phyloP scores from a whole-genome alignment of 192 early-diverging fungal species.

The Rhizoclosmatium globosum region DNA sequence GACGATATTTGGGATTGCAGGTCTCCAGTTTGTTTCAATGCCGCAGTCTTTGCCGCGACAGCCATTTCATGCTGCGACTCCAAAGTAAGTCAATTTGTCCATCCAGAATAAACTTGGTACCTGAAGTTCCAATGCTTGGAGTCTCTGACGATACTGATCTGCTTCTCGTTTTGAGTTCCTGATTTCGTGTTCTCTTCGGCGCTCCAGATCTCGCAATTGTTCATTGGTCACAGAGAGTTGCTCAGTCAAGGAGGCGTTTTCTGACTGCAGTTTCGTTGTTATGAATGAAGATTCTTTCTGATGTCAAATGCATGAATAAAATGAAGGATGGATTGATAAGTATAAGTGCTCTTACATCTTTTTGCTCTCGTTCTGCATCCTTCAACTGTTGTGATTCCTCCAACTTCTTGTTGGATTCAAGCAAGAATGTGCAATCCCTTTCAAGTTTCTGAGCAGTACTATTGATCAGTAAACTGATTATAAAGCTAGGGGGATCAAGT shows the following conservation, averaged over 20 bases:
- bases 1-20: background rate
- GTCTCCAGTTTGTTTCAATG: constrained; percentile 10
- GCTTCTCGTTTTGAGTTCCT: background rate
- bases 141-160: background rate
- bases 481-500: background rate
- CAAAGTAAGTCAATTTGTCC: too few species aligned
- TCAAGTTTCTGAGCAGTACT: constrained; percentile 9
- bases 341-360: background rate
- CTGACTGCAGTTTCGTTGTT: constrained; percentile 6
- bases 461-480: too few species aligned
- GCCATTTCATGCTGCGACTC: background rate
- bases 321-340: background rate
- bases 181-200: background rate
- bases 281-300: background rate
- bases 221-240: constrained; percentile 1
- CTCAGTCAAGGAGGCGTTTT: constrained; percentile 6
- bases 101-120: background rate
- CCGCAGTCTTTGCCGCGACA: background rate
- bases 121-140: background rate
- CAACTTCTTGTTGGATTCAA: background rate
- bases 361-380: background rate
- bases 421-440: constrained; percentile 1
- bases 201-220: background rate
- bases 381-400: background rate
- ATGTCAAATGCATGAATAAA: too few species aligned